Percentiles rank a stretch among this genome's conserved stretches.
These are phyloP conservation scores for Russula brevipes DNA, from an alignment of 768 basidiomycete genomes.

Conservation along the genomic window DNA sequence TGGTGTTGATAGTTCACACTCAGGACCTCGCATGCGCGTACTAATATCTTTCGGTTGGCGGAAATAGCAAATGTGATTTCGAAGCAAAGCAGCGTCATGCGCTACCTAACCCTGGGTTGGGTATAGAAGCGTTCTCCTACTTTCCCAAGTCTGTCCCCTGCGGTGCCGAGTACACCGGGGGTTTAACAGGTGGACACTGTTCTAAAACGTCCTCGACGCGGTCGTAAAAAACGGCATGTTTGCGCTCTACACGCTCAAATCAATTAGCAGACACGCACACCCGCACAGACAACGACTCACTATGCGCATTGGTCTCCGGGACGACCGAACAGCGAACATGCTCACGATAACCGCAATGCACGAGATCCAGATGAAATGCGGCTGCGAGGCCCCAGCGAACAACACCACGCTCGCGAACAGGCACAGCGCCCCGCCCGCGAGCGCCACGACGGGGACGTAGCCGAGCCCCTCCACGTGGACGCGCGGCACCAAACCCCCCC, in stretches of 20 bases:
- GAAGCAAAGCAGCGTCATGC: not conserved
- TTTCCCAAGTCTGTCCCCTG: not conserved
- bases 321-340: not conserved
- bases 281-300: not conserved
- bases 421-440: slow-evolving; percentile 11
- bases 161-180: not conserved
- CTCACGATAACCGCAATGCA: not conserved
- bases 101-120: too few species aligned
- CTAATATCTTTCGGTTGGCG: not conserved
- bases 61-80: not conserved
- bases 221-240: slow-evolving; percentile 5
- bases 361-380: slow-evolving; percentile 10
- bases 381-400: slow-evolving; percentile 10
- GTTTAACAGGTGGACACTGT: slow-evolving; percentile 3
- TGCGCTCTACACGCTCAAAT: slow-evolving; percentile 1
- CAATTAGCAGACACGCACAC: not conserved
- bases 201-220: slow-evolving; percentile 7
- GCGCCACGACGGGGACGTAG: slow-evolving; percentile 1
- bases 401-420: slow-evolving; percentile 15
- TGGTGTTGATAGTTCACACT: not conserved
- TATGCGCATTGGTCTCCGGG: not conserved
- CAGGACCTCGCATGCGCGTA: not conserved
- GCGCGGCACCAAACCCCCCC: not conserved
- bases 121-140: not conserved
- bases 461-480: slow-evolving; percentile 12